These are phyloP conservation scores for Rachicladosporium sp. DNA, from an alignment of 2,329 filamentous ascomycete species.

Conservation along the genomic window DNA sequence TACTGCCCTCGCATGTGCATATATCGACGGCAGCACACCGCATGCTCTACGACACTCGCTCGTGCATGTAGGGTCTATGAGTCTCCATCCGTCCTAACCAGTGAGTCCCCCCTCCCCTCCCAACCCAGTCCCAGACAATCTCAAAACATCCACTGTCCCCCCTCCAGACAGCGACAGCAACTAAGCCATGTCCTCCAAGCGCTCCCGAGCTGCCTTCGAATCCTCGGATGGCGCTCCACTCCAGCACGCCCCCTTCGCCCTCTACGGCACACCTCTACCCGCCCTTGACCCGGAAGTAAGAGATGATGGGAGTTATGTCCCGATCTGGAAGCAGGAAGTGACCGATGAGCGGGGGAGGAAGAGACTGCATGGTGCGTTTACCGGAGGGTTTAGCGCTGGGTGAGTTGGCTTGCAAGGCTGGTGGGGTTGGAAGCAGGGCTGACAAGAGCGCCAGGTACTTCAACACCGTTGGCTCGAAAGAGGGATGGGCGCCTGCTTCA, in stretches of 20 bases:
- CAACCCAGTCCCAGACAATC: conserved; percentile 6
- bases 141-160: conserved; percentile 16
- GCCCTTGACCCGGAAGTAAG: conserved; percentile 61
- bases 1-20: no score
- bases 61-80: no score
- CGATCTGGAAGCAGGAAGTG: conserved; percentile 97
- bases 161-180: conserved; percentile 11
- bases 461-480: conserved; percentile 95
- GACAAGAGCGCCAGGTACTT: conserved; percentile 55
- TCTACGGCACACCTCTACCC: conserved; percentile 77
- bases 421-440: no score
- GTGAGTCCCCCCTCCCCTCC: no score
- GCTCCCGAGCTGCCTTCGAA: conserved; percentile 67
- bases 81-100: no score
- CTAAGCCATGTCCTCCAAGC: conserved; percentile 60
- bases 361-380: conserved; percentile 89
- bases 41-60: no score
- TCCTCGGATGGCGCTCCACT: conserved; percentile 38
- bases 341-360: conserved; percentile 84
- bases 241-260: conserved; percentile 58
- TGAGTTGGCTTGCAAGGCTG: conserved; percentile 33
- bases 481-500: conserved; percentile 87
- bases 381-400: conserved; percentile 92
- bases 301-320: conserved; percentile 85
- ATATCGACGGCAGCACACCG: no score